phyloP scores from a whole-genome alignment of 768 basidiomycete genomes.

The Trametes cinnabarina region DNA sequence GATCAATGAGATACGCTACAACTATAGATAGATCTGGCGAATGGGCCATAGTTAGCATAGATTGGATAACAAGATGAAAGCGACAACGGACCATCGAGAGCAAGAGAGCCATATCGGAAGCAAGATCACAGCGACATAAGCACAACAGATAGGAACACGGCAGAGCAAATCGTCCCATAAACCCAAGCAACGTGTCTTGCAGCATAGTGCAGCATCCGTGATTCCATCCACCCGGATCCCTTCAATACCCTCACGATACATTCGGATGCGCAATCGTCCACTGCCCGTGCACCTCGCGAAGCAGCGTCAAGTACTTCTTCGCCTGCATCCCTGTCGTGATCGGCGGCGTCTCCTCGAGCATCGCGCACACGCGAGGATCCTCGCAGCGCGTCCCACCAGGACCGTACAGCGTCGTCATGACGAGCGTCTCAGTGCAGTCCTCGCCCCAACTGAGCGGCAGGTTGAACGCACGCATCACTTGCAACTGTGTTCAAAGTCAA shows the following conservation, averaged over 20 bases:
- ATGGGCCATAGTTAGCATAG: no score
- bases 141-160: no score
- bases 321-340: slow-evolving; percentile 46
- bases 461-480: slow-evolving; percentile 52
- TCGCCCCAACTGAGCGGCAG: slow-evolving; percentile 44
- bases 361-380: slow-evolving; percentile 47
- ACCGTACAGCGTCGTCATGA: slow-evolving; percentile 56
- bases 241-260: not conserved
- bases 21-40: no score
- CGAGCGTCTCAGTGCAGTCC: slow-evolving; percentile 49
- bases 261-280: slow-evolving; percentile 39
- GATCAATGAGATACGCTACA: no score
- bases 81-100: no score
- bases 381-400: slow-evolving; percentile 47
- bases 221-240: no score
- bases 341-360: slow-evolving; percentile 46
- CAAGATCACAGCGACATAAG: no score
- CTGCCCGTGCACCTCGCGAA: slow-evolving; percentile 47
- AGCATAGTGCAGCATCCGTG: no score
- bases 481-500: slow-evolving; percentile 39
- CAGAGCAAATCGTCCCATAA: no score
- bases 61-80: no score
- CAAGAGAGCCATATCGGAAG: no score
- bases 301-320: slow-evolving; percentile 46
- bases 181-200: no score